Conservation (phyloP, 2,329 filamentous ascomycete genomes). For the Trichoderma harzianum region DNA sequence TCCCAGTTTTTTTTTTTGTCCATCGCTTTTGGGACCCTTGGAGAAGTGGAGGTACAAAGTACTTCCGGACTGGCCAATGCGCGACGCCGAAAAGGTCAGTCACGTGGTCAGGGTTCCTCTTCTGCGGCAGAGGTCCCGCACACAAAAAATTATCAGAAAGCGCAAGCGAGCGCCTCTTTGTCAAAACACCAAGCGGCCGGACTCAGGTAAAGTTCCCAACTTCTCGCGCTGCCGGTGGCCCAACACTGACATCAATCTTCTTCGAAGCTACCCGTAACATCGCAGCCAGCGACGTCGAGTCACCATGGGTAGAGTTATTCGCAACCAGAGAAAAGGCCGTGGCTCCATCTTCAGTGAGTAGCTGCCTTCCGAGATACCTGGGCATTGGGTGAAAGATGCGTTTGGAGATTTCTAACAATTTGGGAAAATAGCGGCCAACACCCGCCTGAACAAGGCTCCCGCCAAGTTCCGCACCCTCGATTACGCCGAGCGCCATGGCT, state of each 20-base stretch:
- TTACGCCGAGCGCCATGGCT: slow-evolving; percentile 94
- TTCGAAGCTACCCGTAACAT: slow-evolving; percentile 34
- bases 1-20: not conserved
- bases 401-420: slow-evolving; percentile 30
- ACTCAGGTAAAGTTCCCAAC: slow-evolving; percentile 36
- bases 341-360: slow-evolving; percentile 57
- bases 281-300: slow-evolving; percentile 36
- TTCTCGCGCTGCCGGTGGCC: slow-evolving; percentile 26
- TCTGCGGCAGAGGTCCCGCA: slow-evolving; percentile 28
- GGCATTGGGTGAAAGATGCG: slow-evolving; percentile 22
- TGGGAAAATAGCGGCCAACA: slow-evolving; percentile 62
- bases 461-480: slow-evolving; percentile 96
- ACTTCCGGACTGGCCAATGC: not conserved
- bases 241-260: slow-evolving; percentile 31
- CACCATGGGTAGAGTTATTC: slow-evolving; percentile 59
- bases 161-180: slow-evolving; percentile 30
- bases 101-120: slow-evolving; percentile 39
- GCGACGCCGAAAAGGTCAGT: slow-evolving; percentile 19
- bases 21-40: not conserved
- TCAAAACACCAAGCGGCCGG: slow-evolving; percentile 41
- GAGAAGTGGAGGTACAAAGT: not conserved
- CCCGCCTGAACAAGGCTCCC: slow-evolving; percentile 80
- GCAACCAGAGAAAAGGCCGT: slow-evolving; percentile 62
- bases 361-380: slow-evolving; percentile 19
- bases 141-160: slow-evolving; percentile 39